Conservation (phyloP, 176 grass and related monocot species). For the Oryza meridionalis region DNA sequence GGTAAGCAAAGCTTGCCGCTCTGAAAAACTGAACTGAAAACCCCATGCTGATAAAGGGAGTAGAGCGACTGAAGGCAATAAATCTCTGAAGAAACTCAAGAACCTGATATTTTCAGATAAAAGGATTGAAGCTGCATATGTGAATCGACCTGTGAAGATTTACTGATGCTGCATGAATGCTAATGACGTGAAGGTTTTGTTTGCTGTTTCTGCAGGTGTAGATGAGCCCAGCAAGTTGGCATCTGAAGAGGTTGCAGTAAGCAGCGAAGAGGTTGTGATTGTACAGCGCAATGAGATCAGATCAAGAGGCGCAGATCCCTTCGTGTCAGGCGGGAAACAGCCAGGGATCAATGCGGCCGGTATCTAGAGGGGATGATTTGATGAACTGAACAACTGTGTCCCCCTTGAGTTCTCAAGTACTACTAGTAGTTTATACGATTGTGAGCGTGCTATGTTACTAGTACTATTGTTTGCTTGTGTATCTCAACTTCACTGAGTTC, state of each 20-base stretch:
- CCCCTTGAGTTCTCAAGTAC: neutral
- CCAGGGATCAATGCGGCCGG: neutral
- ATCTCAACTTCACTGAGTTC: neutral
- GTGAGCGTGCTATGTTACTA: neutral
- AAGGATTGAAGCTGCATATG: neutral
- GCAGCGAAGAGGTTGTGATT: neutral
- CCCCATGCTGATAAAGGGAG: neutral
- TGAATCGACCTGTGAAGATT: neutral
- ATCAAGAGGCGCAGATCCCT: constrained; percentile 9
- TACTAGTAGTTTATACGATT: neutral
- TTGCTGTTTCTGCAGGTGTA: neutral
- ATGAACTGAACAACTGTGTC: neutral
- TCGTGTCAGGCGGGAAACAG: neutral
- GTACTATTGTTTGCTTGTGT: neutral
- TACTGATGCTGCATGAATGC: neutral
- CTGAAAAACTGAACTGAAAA: neutral
- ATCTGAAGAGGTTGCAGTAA: neutral
- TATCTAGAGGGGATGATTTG: constrained; percentile 3
- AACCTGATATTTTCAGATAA: too few species aligned
- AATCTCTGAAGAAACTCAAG: too few species aligned
- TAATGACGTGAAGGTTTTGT: neutral
- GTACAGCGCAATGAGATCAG: constrained; percentile 24
- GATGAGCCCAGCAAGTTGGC: constrained; percentile 1
- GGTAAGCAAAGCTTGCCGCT: neutral
- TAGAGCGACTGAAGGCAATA: neutral